These are phyloP conservation scores for cucumber (Cucumis sativus) DNA, from an alignment of 306 rosid species.

Conservation along the genomic window DNA sequence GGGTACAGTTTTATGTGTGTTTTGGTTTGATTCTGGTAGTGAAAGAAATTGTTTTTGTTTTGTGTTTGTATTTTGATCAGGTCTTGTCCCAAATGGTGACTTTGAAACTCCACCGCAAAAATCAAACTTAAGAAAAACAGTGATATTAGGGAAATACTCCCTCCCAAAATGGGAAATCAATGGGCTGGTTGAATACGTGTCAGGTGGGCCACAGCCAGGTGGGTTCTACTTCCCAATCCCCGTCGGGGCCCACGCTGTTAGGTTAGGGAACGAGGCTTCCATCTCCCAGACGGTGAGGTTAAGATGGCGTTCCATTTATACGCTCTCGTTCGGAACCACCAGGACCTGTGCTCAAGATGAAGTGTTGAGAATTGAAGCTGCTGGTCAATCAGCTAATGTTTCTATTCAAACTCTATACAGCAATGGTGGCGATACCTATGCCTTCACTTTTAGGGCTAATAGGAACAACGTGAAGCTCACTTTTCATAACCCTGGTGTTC, in stretches of 20 bases:
- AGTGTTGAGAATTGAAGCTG: conserved; percentile 13
- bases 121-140: conserved; percentile 32
- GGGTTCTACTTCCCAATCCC: conserved; percentile 33
- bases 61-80: neutral
- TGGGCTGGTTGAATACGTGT: conserved; percentile 38
- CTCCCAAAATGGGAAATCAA: conserved; percentile 51
- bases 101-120: conserved; percentile 31
- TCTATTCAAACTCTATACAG: conserved; percentile 32
- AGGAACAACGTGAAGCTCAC: conserved; percentile 19
- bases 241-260: conserved; percentile 34
- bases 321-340: conserved; percentile 37
- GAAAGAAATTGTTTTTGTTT: no score
- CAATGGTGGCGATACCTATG: conserved; percentile 39
- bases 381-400: conserved; percentile 17
- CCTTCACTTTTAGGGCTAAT: conserved; percentile 25
- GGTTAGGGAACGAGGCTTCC: conserved; percentile 44
- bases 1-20: no score
- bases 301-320: conserved; percentile 16
- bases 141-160: conserved; percentile 28
- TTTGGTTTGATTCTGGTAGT: no score
- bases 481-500: conserved; percentile 39
- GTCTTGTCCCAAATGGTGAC: conserved; percentile 36
- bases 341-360: conserved; percentile 54
- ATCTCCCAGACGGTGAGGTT: conserved; percentile 28
- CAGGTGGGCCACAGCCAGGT: conserved; percentile 49